Evolutionary conservation across 768 basidiomycete genomes (phyloP), one percentile per base, ranked within the genome.

Genomic region (Plicaturopsis crispa): DNA sequence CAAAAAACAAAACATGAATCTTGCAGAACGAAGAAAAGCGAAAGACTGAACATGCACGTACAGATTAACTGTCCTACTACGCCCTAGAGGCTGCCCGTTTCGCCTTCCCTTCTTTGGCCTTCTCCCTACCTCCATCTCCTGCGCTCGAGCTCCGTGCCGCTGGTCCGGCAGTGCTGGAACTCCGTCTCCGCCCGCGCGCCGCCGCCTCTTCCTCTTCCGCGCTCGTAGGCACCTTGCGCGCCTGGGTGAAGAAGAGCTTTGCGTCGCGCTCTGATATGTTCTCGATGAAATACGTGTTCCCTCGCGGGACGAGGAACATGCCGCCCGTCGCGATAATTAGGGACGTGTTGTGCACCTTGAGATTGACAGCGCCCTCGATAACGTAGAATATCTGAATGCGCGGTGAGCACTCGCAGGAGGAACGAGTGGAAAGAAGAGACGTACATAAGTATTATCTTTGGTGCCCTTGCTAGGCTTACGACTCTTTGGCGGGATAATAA

Each of bases 361-460:
- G 82, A 33, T 82, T 81, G 10, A 98, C 83, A 2, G 88, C 86
- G 8, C 96, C 96, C 60, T 89, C 78, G 40, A 90, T 75, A 32
- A 93, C 80, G 54, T 81, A 81, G 63, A 86, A 83, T 2, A 81
- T 67, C 83, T 85, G 50, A 28, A n/a, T n/a, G n/a, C n/a, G n/a
- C n/a, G n/a, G n/a, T n/a, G n/a, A n/a, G n/a, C n/a, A n/a, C n/a
- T n/a, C n/a, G n/a, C n/a, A n/a, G n/a, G n/a, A n/a, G n/a, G n/a
- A n/a, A n/a, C n/a, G n/a, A n/a, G n/a, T n/a, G n/a, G n/a, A 33
- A 33, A 21, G n/a, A 4, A 30, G 24, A 17, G 6, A 69, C 86
- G 48, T 45, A 91, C 89, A 55, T 87, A 93, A 18, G 88, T 88
- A 48, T 98, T 99, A 52, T 98, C 96, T 54, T 86, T 92, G 1